Conservation (phyloP, 176 grass and related monocot species). For the Zoysia pacifica region DNA sequence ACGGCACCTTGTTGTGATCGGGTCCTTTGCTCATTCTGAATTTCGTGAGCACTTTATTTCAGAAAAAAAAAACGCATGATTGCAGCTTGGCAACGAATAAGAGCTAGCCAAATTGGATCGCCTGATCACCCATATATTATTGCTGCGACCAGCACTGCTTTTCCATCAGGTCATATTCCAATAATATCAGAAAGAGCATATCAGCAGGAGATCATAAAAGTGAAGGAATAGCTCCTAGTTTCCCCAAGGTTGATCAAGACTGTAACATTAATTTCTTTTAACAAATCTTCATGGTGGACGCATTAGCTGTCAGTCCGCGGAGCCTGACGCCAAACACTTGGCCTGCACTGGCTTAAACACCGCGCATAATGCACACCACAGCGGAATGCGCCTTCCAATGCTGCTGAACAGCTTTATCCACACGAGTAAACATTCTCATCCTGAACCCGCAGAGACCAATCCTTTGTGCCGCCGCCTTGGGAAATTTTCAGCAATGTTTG, state of each 20-base stretch:
- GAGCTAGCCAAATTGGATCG: neutral
- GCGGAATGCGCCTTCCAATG: conserved; percentile 16
- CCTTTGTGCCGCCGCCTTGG: neutral
- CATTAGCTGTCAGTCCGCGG: neutral
- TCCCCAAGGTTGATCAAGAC: neutral
- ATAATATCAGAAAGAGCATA: neutral
- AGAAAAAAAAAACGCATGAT: neutral
- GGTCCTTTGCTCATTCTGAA: too few relatives aligned
- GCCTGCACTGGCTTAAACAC: conserved; percentile 32
- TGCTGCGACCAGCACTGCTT: neutral
- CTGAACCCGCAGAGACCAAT: neutral
- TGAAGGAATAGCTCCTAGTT: neutral
- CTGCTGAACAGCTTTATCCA: conserved; percentile 8
- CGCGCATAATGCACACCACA: conserved; percentile 12
- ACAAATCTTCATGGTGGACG: neutral
- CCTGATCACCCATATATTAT: neutral
- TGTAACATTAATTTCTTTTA: neutral
- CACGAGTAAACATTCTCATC: conserved; percentile 25
- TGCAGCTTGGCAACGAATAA: neutral
- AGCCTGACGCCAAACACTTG: conserved; percentile 19
- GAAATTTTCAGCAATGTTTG: conserved; percentile 12
- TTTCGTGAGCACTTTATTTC: neutral
- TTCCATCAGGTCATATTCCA: neutral
- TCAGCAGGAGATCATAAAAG: neutral
- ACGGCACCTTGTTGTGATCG: too few relatives aligned